A percentile compares a stretch with the other conserved stretches of the same genome.
phyloP scores from a whole-genome alignment of 2,329 filamentous ascomycete genomes.

The Penicillium fuscoglaucum region DNA sequence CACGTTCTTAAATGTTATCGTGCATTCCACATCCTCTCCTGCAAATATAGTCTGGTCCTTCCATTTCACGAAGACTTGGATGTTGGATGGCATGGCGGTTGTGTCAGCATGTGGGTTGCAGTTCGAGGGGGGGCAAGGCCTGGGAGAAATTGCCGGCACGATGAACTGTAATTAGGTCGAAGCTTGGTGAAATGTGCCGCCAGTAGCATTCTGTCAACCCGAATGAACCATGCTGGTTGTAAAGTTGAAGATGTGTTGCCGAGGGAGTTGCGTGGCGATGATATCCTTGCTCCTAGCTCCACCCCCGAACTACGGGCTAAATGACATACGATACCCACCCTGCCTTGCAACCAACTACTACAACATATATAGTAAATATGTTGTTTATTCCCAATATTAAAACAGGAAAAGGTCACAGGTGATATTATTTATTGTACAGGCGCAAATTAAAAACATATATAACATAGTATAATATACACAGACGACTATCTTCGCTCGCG shows the following conservation, averaged over 20 bases:
- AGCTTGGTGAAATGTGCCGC: slow-evolving; percentile 17
- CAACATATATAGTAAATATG: background rate
- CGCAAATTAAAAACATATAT: background rate
- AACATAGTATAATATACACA: background rate
- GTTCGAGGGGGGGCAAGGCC: slow-evolving; percentile 11
- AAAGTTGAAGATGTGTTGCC: slow-evolving; percentile 15
- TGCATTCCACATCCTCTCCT: slow-evolving; percentile 92
- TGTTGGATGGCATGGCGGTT: slow-evolving; percentile 63
- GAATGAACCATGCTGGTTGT: slow-evolving; percentile 22
- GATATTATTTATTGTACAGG: slow-evolving; percentile 6
- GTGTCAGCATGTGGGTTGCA: slow-evolving; percentile 35
- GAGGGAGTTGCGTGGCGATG: slow-evolving; percentile 18
- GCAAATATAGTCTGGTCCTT: slow-evolving; percentile 92
- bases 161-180: slow-evolving; percentile 9
- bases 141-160: slow-evolving; percentile 8
- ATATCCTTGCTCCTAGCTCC: slow-evolving; percentile 10
- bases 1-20: slow-evolving; percentile 93
- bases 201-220: slow-evolving; percentile 33
- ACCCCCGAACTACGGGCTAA: slow-evolving; percentile 4
- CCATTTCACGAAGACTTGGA: slow-evolving; percentile 95
- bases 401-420: background rate
- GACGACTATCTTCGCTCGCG: slow-evolving; percentile 3
- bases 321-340: slow-evolving; percentile 9
- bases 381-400: background rate
- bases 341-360: background rate